A percentile compares a stretch with the other conserved stretches of the same genome.
Conservation (phyloP, 2,329 filamentous ascomycete species). For the Arachnomyces sp. region DNA sequence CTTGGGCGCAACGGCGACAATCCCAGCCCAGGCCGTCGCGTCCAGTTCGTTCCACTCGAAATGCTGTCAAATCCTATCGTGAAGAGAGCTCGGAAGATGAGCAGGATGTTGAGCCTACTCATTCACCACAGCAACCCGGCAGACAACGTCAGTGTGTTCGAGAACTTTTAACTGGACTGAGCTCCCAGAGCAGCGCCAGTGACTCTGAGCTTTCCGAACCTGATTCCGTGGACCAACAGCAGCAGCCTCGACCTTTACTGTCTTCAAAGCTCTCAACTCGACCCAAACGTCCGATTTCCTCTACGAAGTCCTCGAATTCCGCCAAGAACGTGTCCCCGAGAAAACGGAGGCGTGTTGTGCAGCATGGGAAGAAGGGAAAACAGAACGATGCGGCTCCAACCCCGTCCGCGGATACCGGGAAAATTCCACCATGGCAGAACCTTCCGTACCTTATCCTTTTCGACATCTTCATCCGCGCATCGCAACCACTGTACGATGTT, state of each 20-base stretch:
- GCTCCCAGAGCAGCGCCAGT: too few species aligned
- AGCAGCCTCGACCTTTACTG: too few species aligned
- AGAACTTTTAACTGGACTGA: too few species aligned
- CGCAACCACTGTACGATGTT: slow-evolving; percentile 47
- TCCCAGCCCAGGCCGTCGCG: slow-evolving; percentile 19
- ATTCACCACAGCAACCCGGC: too few species aligned
- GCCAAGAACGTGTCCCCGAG: slow-evolving; percentile 5
- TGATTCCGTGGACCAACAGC: too few species aligned
- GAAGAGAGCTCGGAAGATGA: slow-evolving; percentile 30
- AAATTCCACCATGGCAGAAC: slow-evolving; percentile 51
- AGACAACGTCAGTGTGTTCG: too few species aligned
- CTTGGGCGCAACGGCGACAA: slow-evolving; percentile 5
- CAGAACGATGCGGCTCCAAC: slow-evolving; percentile 11
- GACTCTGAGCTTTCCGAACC: too few species aligned
- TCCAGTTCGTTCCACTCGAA: slow-evolving; percentile 29
- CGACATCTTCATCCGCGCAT: slow-evolving; percentile 62
- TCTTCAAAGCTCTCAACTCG: background rate
- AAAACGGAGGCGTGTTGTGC: slow-evolving; percentile 3
- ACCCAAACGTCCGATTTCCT: slow-evolving; percentile 8
- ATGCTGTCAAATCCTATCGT: slow-evolving; percentile 29
- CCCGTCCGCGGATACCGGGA: slow-evolving; percentile 18
- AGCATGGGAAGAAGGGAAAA: slow-evolving; percentile 13
- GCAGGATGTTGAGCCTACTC: slow-evolving; percentile 5
- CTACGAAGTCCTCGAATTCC: slow-evolving; percentile 8
- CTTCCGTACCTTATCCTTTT: slow-evolving; percentile 63